Percentiles rank a stretch among this genome's conserved stretches.
Conservation (phyloP, 208 protist genomes). For the Trypanosoma grayi region DNA sequence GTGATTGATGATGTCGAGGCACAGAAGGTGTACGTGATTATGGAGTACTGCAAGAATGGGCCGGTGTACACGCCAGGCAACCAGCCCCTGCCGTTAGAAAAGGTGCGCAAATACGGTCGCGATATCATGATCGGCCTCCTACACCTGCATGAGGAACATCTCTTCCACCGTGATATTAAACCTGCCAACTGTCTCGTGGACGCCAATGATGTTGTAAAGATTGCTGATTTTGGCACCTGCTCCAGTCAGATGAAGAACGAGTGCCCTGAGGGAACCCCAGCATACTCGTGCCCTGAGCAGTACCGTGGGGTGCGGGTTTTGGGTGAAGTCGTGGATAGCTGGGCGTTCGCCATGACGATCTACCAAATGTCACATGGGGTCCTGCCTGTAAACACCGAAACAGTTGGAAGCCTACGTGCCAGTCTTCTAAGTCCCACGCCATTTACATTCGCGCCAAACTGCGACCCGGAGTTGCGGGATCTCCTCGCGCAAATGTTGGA, state of each 20-base stretch:
- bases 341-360: conserved; percentile 89
- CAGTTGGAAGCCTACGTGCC: conserved; percentile 8
- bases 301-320: conserved; percentile 40
- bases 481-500: conserved; percentile 66
- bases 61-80: conserved; percentile 59
- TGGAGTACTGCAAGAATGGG: conserved; percentile 91
- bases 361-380: conserved; percentile 72
- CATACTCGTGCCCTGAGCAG: conserved; percentile 82
- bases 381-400: conserved; percentile 42
- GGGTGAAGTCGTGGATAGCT: conserved; percentile 85
- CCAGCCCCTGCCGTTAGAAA: conserved; percentile 45
- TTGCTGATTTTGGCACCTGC: conserved; percentile 89
- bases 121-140: conserved; percentile 67
- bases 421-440: conserved; percentile 25
- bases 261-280: conserved; percentile 63
- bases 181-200: conserved; percentile 83
- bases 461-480: conserved; percentile 43
- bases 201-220: conserved; percentile 58
- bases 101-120: conserved; percentile 50
- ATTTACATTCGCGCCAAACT: conserved; percentile 13
- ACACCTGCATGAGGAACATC: conserved; percentile 73
- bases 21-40: conserved; percentile 92
- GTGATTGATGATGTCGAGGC: conserved; percentile 94
- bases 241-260: conserved; percentile 46
- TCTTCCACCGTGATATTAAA: conserved; percentile 85